Evolutionary conservation across 1,139 yeast species (phyloP), one percentile per base, ranked within the genome.

Genomic region (Yamadazyma sp.): DNA sequence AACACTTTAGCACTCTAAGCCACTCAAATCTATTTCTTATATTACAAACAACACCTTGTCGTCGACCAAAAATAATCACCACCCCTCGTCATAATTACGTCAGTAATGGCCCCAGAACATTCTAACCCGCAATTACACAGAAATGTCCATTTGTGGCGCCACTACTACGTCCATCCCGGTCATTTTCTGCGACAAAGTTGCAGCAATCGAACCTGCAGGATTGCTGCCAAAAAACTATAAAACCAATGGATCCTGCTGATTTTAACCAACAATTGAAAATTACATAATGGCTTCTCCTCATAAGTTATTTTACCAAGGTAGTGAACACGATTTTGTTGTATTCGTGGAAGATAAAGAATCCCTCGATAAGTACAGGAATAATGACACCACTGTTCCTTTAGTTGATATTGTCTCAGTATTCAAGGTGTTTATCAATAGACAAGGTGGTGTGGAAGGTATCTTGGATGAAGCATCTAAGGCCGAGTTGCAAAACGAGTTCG

Each of bases 381-480:
- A 80, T 31, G 72, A 75, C 45, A 57, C 76, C 26, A 63, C 80
- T 14, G 60, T 78, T 33, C 85, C 94, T 28, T 64, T 86, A 46
- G 70, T 82, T 11, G 82, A 81, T 29, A 74, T 83, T 18, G 81
- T 86, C 2, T 81, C 82, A 0, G 69, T 76, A 13, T 85, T 78
- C 66, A 77, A 82, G 53, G 73, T 86, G 12, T 86, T 73, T 56
- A 69, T 76, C 23, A 73, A 78, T 43, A 73, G 76, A 47, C 70
- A 69, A 33, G 85, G 86, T 34, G 95, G 95, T 24, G 65, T 78
- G 3, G 86, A 80, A 51, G 95, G 95, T 40, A 72, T 75, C 7
- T 60, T 84, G 25, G 88, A 82, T 43, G 82, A 78, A 53, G 95
- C 94, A 2, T 81, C 90, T n/a, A 73, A 78, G 41, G 62, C 67